Percentiles rank a stretch among this genome's conserved stretches.
Evolutionary conservation across 805 yeast species (phyloP).

Genomic region (Wickerhamomyces ciferrii): DNA sequence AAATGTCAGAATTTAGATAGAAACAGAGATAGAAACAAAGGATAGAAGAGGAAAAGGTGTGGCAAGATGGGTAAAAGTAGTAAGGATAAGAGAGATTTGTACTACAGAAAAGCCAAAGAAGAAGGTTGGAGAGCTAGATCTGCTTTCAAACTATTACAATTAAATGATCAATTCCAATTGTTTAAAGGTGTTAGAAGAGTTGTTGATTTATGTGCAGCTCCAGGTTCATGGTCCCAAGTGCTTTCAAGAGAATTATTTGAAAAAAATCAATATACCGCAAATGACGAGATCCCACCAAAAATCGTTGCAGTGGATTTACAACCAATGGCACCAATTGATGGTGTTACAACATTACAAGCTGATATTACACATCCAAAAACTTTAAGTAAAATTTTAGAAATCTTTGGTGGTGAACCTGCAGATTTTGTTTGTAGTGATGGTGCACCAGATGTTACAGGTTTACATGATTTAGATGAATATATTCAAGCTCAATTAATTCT

Average conservation of each 20-base stretch:
- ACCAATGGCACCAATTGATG: constrained; percentile 95
- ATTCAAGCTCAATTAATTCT: constrained; percentile 91
- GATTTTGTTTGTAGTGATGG: constrained; percentile 97
- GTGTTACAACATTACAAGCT: constrained; percentile 88
- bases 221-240: constrained; percentile 98
- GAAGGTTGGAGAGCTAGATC: constrained; percentile 98
- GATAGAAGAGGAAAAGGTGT: no score
- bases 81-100: constrained; percentile 90
- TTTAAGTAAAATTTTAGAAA: constrained; percentile 61
- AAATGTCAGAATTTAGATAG: not conserved
- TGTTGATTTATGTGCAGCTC: constrained; percentile 97
- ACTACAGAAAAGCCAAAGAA: constrained; percentile 92
- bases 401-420: constrained; percentile 89
- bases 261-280: constrained; percentile 26
- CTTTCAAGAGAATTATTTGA: constrained; percentile 63
- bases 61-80: constrained; percentile 93
- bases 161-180: constrained; percentile 86
- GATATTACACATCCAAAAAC: constrained; percentile 97
- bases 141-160: constrained; percentile 87
- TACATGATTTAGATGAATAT: constrained; percentile 95
- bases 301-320: constrained; percentile 95
- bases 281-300: constrained; percentile 40
- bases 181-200: constrained; percentile 68
- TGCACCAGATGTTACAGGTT: constrained; percentile 97
- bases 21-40: not conserved